Conservation (phyloP, 441 rosid genomes). For the Capsella rubella region DNA sequence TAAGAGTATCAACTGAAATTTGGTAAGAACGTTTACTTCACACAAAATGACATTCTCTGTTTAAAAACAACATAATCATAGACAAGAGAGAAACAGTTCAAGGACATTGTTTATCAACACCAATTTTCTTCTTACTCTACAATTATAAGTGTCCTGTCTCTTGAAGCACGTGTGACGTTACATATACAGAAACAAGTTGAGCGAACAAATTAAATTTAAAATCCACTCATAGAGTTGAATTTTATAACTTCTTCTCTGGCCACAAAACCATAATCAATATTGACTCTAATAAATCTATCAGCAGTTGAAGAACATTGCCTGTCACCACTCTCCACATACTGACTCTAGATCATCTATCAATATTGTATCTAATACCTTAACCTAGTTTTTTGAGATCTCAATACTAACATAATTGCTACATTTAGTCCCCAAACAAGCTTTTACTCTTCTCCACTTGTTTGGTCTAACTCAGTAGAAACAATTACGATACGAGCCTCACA, state of each 20-base stretch:
- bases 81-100: conserved; percentile 2
- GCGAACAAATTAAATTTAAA: neutral
- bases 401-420: neutral
- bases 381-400: neutral
- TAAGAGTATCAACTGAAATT: neutral
- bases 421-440: neutral
- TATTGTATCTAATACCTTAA: too few species aligned
- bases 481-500: neutral
- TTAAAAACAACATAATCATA: conserved; percentile 1
- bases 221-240: neutral
- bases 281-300: too few species aligned
- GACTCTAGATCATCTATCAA: too few species aligned
- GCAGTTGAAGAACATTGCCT: neutral
- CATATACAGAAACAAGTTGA: neutral
- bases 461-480: neutral
- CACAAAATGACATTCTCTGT: neutral
- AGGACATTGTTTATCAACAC: conserved; percentile 18
- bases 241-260: neutral
- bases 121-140: neutral
- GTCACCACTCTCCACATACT: neutral
- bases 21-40: conserved; percentile 1
- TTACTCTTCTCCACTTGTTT: neutral
- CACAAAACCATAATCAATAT: neutral
- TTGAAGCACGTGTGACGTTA: conserved; percentile 1
- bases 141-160: neutral